A percentile compares a stretch with the other conserved stretches of the same genome.
These are phyloP conservation scores for Chaetomium sp. DNA, from an alignment of 2,329 filamentous ascomycete genomes.

Conservation along the genomic window DNA sequence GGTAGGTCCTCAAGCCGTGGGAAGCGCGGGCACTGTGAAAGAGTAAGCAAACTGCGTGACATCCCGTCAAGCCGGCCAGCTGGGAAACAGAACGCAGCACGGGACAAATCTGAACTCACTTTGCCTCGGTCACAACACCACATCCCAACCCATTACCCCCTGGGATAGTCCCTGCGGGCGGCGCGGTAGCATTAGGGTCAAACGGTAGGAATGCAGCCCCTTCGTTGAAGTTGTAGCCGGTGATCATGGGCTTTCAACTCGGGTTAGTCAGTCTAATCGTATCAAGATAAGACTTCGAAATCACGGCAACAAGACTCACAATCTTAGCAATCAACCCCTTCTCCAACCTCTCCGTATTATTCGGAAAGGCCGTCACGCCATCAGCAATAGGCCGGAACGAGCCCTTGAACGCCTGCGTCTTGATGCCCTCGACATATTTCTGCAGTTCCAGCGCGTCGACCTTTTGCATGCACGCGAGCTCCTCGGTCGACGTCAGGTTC, in stretches of 20 bases:
- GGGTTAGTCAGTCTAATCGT: neutral
- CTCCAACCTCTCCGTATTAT: slow-evolving; percentile 1
- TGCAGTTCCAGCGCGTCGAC: neutral
- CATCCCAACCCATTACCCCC: neutral
- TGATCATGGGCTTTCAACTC: neutral
- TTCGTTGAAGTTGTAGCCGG: slow-evolving; percentile 1
- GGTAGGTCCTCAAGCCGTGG: neutral
- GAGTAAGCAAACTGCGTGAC: no score
- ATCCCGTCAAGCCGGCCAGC: neutral
- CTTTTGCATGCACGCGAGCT: slow-evolving; percentile 3
- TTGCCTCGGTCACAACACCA: neutral
- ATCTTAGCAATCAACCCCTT: neutral
- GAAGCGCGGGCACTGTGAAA: neutral
- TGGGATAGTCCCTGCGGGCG: neutral
- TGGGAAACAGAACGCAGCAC: neutral
- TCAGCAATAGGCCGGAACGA: neutral
- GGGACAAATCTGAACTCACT: neutral
- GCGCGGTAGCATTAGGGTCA: neutral
- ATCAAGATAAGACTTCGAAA: neutral
- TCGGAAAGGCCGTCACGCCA: neutral
- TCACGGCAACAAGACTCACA: neutral
- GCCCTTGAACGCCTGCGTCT: neutral
- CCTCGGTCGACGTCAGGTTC: neutral
- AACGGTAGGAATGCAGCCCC: slow-evolving; percentile 1
- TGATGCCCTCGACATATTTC: neutral